These are phyloP conservation scores for Sinapis alba DNA, from an alignment of 441 rosid species.

Conservation along the genomic window DNA sequence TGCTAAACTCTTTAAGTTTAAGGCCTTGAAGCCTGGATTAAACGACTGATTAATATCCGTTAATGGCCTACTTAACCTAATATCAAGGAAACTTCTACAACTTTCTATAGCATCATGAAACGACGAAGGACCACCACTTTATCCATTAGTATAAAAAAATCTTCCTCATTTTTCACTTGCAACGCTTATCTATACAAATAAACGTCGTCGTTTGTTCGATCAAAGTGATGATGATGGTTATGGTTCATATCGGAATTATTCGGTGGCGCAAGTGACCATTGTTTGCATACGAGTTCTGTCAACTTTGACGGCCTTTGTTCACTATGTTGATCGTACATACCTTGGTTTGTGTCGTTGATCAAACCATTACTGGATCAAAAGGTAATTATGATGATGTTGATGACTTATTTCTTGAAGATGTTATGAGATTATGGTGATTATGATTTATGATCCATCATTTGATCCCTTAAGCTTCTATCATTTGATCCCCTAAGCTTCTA, in stretches of 20 bases:
- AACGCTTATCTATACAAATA: constrained; percentile 42
- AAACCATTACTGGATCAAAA: constrained; percentile 50
- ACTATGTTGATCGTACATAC: constrained; percentile 28
- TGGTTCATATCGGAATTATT: constrained; percentile 44
- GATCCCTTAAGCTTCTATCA: constrained; percentile 43
- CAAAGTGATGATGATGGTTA: constrained; percentile 31
- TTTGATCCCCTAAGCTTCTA: too few relatives aligned
- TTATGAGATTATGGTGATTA: constrained; percentile 29
- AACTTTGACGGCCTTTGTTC: constrained; percentile 48
- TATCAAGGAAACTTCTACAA: constrained; percentile 40
- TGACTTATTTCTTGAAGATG: constrained; percentile 51
- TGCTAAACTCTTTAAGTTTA: constrained; percentile 49
- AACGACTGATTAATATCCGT: constrained; percentile 47
- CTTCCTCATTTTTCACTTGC: constrained; percentile 35
- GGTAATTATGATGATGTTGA: constrained; percentile 39
- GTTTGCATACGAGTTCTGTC: constrained; percentile 53
- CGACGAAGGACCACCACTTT: constrained; percentile 42
- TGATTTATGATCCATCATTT: constrained; percentile 31
- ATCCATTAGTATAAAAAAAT: constrained; percentile 33
- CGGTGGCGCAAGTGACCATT: constrained; percentile 78
- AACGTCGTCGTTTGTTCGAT: constrained; percentile 43
- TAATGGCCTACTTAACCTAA: constrained; percentile 50
- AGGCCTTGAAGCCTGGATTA: constrained; percentile 50
- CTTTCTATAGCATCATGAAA: constrained; percentile 36
- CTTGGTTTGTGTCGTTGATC: constrained; percentile 42